Conservation (phyloP, 768 basidiomycete genomes). For the Mycena galopus region DNA sequence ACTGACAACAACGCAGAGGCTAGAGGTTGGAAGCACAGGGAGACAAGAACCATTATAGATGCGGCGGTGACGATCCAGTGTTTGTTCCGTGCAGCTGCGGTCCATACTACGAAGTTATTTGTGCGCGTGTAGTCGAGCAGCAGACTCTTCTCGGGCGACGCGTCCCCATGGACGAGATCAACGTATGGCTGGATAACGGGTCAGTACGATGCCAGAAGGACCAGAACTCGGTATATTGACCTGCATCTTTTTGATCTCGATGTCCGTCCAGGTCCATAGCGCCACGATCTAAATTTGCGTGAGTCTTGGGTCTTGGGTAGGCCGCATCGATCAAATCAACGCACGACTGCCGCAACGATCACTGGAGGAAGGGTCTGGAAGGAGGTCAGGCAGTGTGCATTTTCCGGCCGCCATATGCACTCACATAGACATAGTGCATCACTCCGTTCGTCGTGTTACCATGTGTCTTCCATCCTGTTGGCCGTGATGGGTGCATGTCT, state of each 20-base stretch:
- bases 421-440: slow-evolving; percentile 68
- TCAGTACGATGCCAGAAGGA: slow-evolving; percentile 1
- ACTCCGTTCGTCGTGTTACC: slow-evolving; percentile 50
- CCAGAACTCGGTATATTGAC: slow-evolving; percentile 42
- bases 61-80: slow-evolving; percentile 66
- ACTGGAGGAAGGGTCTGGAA: slow-evolving; percentile 66
- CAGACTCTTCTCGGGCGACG: slow-evolving; percentile 64
- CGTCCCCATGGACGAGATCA: slow-evolving; percentile 67
- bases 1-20: slow-evolving; percentile 64
- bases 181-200: slow-evolving; percentile 61
- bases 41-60: slow-evolving; percentile 62
- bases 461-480: slow-evolving; percentile 59
- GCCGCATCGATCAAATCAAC: slow-evolving; percentile 31
- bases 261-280: slow-evolving; percentile 69
- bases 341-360: slow-evolving; percentile 59
- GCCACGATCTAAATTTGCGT: slow-evolving; percentile 53
- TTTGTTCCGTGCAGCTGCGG: slow-evolving; percentile 57
- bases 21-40: slow-evolving; percentile 64
- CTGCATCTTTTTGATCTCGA: slow-evolving; percentile 71
- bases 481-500: not conserved
- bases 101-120: slow-evolving; percentile 66
- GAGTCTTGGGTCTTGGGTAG: not conserved
- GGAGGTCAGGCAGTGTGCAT: slow-evolving; percentile 10
- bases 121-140: slow-evolving; percentile 67
- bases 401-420: slow-evolving; percentile 38